These are phyloP conservation scores for Hemisphaericaspora xylofermentans DNA, from an alignment of 1,139 yeast species.

Conservation along the genomic window DNA sequence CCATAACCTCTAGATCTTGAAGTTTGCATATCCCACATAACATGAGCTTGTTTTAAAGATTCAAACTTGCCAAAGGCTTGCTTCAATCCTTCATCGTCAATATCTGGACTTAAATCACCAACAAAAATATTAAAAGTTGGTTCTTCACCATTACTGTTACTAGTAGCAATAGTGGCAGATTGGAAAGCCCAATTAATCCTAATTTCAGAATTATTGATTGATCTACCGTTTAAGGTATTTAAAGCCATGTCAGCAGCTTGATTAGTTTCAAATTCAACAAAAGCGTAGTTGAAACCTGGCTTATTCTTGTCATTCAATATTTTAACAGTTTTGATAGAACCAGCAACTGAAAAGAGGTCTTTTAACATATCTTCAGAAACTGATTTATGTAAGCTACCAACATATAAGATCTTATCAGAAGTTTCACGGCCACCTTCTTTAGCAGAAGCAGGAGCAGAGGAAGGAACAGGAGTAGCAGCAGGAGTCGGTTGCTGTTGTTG, in stretches of 20 bases:
- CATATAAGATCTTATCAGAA: constrained; percentile 69
- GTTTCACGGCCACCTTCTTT: constrained; percentile 80
- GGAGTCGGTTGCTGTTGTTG: constrained; percentile 3
- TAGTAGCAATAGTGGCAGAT: constrained; percentile 50
- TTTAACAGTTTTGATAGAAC: constrained; percentile 61
- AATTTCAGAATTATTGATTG: constrained; percentile 52
- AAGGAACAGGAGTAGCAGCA: constrained; percentile 14
- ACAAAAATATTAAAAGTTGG: constrained; percentile 72
- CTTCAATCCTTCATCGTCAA: constrained; percentile 71
- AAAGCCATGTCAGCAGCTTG: constrained; percentile 64
- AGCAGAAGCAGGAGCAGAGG: constrained; percentile 58
- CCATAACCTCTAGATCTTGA: constrained; percentile 92
- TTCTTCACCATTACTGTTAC: constrained; percentile 35
- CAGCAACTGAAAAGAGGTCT: constrained; percentile 63
- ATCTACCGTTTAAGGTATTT: constrained; percentile 56
- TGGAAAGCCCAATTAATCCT: constrained; percentile 84
- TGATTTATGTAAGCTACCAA: constrained; percentile 68
- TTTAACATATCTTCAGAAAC: constrained; percentile 62
- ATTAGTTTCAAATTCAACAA: constrained; percentile 67
- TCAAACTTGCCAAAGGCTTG: constrained; percentile 59
- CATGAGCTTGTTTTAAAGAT: constrained; percentile 79
- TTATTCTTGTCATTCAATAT: constrained; percentile 74
- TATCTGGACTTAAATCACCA: constrained; percentile 83
- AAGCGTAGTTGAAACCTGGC: constrained; percentile 77
- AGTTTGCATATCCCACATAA: constrained; percentile 97